These are phyloP conservation scores for Magnaporthiopsis incrustans DNA, from an alignment of 2,329 filamentous ascomycete species.

Conservation along the genomic window DNA sequence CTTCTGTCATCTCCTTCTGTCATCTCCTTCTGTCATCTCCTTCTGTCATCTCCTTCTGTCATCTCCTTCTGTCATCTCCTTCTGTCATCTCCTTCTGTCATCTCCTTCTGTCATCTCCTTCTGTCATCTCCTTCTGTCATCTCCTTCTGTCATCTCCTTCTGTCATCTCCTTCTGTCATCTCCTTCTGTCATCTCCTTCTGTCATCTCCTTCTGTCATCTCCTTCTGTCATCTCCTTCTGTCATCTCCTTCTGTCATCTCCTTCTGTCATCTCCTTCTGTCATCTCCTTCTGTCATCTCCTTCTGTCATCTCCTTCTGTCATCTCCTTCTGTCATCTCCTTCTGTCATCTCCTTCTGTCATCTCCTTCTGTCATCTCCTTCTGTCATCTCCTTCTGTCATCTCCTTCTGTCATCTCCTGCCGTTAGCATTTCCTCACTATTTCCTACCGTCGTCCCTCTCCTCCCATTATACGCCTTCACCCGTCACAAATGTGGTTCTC, in stretches of 20 bases:
- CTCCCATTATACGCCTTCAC: neutral
- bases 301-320: neutral
- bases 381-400: too few species aligned
- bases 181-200: neutral
- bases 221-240: neutral
- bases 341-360: neutral
- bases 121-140: too few species aligned
- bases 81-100: neutral
- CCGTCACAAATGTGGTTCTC: constrained; percentile 1
- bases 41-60: too few species aligned
- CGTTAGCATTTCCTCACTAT: neutral
- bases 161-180: too few species aligned
- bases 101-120: neutral
- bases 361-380: too few species aligned
- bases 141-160: too few species aligned
- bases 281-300: too few species aligned
- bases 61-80: neutral
- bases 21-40: too few species aligned
- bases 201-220: neutral
- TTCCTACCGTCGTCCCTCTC: neutral
- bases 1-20: too few species aligned
- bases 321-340: neutral
- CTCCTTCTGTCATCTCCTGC: neutral
- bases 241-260: too few species aligned
- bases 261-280: too few species aligned